Evolutionary conservation across 106 monocot genomes (phyloP), one percentile per base, ranked within the genome.

Genomic region (Apostasia shenzhenica): DNA sequence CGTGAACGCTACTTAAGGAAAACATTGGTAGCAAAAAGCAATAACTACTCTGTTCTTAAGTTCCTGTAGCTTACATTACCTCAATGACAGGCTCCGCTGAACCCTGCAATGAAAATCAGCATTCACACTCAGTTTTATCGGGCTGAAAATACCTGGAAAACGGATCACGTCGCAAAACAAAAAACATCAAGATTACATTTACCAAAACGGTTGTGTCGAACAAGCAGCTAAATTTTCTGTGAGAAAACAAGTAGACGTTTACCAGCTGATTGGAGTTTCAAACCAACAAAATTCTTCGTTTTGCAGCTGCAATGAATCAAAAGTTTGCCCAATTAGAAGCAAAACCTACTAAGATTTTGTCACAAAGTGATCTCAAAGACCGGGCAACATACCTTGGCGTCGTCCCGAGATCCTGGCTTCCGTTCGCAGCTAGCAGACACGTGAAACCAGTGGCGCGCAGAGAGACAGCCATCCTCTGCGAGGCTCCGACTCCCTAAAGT

Each of bases 111-210:
- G 62, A 8, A 62, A 62, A 62, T 12, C 44, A 62, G 44, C 62
- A 45, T 62, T 62, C 6, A 45, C 45, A 43, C n/a, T 62, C 45
- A 11, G 13, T 11, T 62, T 42, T 12, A 13, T 62, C 4, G 13
- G 43, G 62, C 44, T 2, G 62, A 62, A 62, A 62, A 12, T 13
- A 45, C 62, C 62, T 62, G 62, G 45, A 62, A 62, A 8, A 39
- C 41, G 40, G 26, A 26, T 26, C 26, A 26, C 26, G 26, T 26
- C 26, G 26, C 26, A 26, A 26, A 26, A n/a, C n/a, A n/a, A 26
- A 26, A 26, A 26, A 26, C 0, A 26, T 26, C 26, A 26, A 26
- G 26, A 26, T 26, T 26, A 26, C 26, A 26, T 26, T 26, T 26
- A 26, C 26, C 26, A 26, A 26, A 26, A 26, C 26, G 26, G 26